Conservation (phyloP, 305 asterid species). For the Plantago rigida region DNA sequence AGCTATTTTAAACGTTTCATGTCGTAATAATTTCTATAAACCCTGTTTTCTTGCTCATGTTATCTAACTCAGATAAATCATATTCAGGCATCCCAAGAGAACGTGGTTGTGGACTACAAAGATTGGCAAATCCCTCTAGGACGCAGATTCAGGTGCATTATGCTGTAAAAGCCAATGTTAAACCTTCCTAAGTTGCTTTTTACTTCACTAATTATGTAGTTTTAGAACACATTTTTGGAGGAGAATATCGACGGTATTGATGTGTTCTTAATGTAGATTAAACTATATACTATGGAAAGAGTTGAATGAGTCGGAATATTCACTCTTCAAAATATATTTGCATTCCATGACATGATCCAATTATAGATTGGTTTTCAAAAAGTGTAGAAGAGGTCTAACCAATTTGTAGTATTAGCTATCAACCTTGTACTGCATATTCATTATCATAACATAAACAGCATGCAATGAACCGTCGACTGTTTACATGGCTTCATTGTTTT, state of each 20-base stretch:
- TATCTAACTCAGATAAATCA: conserved; percentile 19
- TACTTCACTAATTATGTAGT: not conserved
- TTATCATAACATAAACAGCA: too few relatives aligned
- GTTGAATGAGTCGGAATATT: too few relatives aligned
- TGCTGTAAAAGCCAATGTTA: conserved; percentile 15
- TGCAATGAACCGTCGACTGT: too few relatives aligned
- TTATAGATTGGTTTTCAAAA: too few relatives aligned
- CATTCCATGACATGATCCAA: too few relatives aligned
- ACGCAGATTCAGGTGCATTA: conserved; percentile 81
- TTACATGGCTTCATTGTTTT: not conserved
- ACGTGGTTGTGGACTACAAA: conserved; percentile 83
- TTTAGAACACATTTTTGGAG: not conserved
- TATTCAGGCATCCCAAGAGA: conserved; percentile 68
- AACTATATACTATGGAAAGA: too few relatives aligned
- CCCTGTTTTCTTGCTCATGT: conserved; percentile 10
- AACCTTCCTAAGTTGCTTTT: not conserved
- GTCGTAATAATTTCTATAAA: not conserved
- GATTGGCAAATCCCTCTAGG: conserved; percentile 98
- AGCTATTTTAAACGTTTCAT: not conserved
- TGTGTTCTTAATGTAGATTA: too few relatives aligned
- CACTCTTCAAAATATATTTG: too few relatives aligned
- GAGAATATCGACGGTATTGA: too few relatives aligned
- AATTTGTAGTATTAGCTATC: too few relatives aligned
- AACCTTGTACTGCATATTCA: too few relatives aligned
- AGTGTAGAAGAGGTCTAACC: too few relatives aligned